phyloP scores from a whole-genome alignment of 2,329 filamentous ascomycete species.

The Aspergillus tanneri region DNA sequence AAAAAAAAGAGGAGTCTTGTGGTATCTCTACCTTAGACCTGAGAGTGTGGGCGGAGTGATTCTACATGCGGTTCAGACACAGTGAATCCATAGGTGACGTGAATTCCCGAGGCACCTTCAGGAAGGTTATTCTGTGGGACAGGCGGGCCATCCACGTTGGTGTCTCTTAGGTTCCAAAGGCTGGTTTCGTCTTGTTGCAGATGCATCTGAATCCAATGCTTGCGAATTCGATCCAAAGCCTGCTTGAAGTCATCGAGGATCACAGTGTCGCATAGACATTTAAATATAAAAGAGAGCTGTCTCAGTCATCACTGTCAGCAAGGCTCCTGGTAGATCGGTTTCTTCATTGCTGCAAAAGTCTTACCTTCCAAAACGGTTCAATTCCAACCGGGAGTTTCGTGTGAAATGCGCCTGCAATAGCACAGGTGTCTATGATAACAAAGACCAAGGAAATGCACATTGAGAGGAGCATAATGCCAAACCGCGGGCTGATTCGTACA shows the following conservation, averaged over 20 bases:
- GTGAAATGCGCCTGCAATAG: not conserved
- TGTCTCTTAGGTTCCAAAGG: not conserved
- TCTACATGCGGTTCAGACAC: not conserved
- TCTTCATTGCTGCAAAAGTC: not conserved
- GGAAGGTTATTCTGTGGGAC: not conserved
- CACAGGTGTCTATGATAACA: not conserved
- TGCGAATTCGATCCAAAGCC: conserved; percentile 41
- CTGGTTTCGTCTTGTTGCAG: not conserved
- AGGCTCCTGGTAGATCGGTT: not conserved
- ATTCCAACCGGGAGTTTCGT: conserved; percentile 44
- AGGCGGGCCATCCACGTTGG: not conserved
- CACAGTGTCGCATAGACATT: conserved; percentile 65
- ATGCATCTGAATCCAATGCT: not conserved
- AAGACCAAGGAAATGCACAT: conserved; percentile 8
- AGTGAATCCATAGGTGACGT: not conserved
- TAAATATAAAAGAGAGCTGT: conserved; percentile 61
- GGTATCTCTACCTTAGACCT: no score
- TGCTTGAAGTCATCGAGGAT: conserved; percentile 69
- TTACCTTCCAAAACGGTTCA: conserved; percentile 62
- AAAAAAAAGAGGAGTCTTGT: no score
- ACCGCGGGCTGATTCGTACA: conserved; percentile 59
- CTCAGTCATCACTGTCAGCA: not conserved
- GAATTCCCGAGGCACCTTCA: not conserved
- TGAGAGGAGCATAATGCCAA: conserved; percentile 29
- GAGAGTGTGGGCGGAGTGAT: not conserved